Evolutionary conservation across 2,329 filamentous ascomycete genomes (phyloP), one percentile per base, ranked within the genome.

Genomic region (Monilinia vaccinii-corymbosi): DNA sequence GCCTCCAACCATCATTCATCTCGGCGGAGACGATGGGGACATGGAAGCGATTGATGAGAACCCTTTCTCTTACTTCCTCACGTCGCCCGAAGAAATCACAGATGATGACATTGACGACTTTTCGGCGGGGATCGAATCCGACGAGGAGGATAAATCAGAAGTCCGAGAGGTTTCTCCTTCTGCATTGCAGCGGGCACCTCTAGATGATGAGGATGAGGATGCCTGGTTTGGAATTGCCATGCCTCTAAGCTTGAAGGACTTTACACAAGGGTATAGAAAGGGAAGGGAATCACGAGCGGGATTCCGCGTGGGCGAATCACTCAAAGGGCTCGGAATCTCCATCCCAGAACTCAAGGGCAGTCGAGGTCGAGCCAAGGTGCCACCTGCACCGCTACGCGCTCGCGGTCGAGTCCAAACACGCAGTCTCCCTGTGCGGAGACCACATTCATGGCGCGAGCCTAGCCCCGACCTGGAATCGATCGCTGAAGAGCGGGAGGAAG

Each of bases 61-160:
- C 59, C 71, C 71, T 4, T 70, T 72, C 47, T 66, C 70, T 9
- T 72, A 68, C 65, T 72, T 72, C 59, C 70, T 72, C 48, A 66
- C 70, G 13, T 64, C 65, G 0, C 67, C 68, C n/a, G 69, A 69
- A 18, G 67, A 71, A 25, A 36, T 66, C 36, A 68, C 68, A 10
- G 63, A 64, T 36, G 62, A 66, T n/a, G 66, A 70, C 34, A 64
- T 68, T 25, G 67, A 69, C 34, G 70, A 72, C 36, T 67, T 72
- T 4, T 67, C 66, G 13, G 71, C 70, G 9, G 71, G 71, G 4
- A 72, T 72, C 53, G 69, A 72, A 60, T 65, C 66, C 5, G 61
- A 66, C 6, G 60, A 66, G n/a, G 62, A 63, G 14, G 52, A 44
- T 3, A 52, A 60, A 16, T 62, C 65, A 16, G 60, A 64, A 32